phyloP scores from a whole-genome alignment of 192 early-diverging fungal species.

The Phlyctochytrium bullatum region DNA sequence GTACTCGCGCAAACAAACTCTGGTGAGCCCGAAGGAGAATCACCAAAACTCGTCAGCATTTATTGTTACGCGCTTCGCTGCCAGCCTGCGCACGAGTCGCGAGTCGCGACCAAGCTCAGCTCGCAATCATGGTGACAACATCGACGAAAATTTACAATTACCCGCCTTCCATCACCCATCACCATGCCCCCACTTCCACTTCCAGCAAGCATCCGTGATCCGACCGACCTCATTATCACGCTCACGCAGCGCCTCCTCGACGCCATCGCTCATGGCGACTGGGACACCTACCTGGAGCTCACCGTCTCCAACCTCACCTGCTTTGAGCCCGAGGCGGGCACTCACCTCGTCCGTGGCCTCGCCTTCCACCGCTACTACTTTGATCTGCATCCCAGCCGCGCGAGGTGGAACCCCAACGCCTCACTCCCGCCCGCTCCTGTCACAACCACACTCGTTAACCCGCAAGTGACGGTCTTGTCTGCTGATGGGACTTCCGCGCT shows the following conservation, averaged over 20 bases:
- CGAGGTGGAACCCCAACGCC: not conserved
- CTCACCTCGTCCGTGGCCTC: constrained; percentile 36
- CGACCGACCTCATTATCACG: constrained; percentile 10
- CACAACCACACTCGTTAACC: constrained; percentile 30
- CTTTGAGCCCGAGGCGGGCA: constrained; percentile 34
- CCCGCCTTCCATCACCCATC: not conserved
- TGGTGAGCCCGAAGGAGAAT: no score
- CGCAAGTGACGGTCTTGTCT: constrained; percentile 30
- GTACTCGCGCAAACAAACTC: no score
- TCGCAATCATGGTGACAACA: no score
- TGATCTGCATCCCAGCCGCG: constrained; percentile 9
- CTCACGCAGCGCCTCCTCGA: constrained; percentile 35
- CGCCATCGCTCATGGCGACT: constrained; percentile 34
- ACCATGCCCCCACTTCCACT: not conserved
- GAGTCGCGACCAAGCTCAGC: no score
- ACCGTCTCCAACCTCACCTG: constrained; percentile 31
- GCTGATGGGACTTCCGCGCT: constrained; percentile 34
- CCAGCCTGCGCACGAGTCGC: no score
- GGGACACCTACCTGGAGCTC: constrained; percentile 36
- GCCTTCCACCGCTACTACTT: constrained; percentile 51
- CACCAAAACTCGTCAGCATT: no score
- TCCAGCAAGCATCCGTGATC: not conserved
- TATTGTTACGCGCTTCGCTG: no score
- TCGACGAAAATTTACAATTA: no score
- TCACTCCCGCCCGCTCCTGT: constrained; percentile 7